Base-by-base conservation (phyloP, 495 filamentous ascomycete genomes). In the Pyrenopolyporus hunteri region DNA sequence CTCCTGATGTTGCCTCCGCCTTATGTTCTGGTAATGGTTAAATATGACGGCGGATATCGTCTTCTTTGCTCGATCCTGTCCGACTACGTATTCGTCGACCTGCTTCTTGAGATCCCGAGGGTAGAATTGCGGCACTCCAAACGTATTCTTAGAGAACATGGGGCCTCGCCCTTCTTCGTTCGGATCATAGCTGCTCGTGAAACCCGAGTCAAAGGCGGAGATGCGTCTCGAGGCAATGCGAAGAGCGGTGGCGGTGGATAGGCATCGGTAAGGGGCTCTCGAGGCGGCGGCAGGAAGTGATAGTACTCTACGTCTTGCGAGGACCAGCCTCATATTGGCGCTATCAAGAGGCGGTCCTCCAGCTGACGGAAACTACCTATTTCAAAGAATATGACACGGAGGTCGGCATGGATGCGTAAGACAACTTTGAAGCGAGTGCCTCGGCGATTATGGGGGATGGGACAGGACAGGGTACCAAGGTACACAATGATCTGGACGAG, bases 51-150 rank as follows among this genome's bases (percentile, higher is more conserved):
- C 88, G 61, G 91, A 93, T 46, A 97, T 82, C 19, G 92, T 89
- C 71, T 94, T 94, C 82, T 98, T 98, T n/a, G 94, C 91, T 44
- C 90, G 87, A 64, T 96, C 90, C 71, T 98, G 94, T 17, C 95
- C 95, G 4, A 98, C 93, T 5, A 98, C 93, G 72, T 91, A 98
- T 70, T 93, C 89, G 69, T 98, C 95, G 8, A 98, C 85, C 70
- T 96, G 89, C 63, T 91, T 83, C 75, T 98, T 98, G 63, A 98
- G 78, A 55, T 85, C 78, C 56, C 82, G 85, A 2, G 90, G 92
- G n/a, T 92, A 96, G 56, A 96, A 80, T 40, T 83, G 82, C 16
- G 88, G 85, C 7, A 85, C 86, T 47, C 89, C 89, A 64, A 86
- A 74, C 26, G 65, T 73, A 40, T 72, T 73, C 61, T 74, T 74